Conservation (phyloP, 225 moss, liverwort and hornwort species). For the Straminergon stramineum region DNA sequence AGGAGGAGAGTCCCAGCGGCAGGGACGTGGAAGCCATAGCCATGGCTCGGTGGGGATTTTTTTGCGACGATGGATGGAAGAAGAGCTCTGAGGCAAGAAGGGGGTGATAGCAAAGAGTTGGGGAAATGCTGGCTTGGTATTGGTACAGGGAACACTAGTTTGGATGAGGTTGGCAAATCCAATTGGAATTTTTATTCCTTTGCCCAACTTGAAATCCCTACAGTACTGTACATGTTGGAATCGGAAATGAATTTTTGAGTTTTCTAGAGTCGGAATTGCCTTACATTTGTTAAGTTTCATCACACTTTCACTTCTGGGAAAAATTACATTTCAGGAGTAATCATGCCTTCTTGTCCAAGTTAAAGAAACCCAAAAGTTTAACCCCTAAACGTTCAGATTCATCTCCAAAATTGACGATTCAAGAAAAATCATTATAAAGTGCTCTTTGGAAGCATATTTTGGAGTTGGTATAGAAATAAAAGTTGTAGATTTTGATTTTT, state of each 20-base stretch:
- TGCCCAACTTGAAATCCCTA: neutral
- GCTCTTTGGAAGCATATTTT: no score
- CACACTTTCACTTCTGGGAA: rapidly evolving
- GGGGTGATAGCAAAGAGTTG: neutral
- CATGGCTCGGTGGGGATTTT: neutral
- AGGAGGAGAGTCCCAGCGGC: constrained; percentile 2
- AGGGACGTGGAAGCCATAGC: neutral
- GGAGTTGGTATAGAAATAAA: no score
- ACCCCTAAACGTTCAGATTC: no score
- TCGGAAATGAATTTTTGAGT: neutral
- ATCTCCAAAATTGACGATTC: no score
- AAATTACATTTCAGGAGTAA: neutral
- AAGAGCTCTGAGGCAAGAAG: neutral
- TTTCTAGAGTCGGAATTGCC: rapidly evolving
- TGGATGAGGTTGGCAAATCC: neutral
- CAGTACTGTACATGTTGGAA: no score
- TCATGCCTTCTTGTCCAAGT: neutral
- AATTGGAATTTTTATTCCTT: neutral
- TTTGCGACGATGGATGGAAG: neutral
- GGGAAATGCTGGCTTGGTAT: neutral
- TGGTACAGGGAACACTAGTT: neutral
- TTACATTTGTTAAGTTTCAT: neutral
- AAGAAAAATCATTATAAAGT: no score
- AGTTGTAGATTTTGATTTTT: no score
- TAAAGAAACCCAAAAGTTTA: neutral